These are phyloP conservation scores for Hylodesmum podocarpum DNA, from an alignment of 306 rosid species.

Conservation along the genomic window DNA sequence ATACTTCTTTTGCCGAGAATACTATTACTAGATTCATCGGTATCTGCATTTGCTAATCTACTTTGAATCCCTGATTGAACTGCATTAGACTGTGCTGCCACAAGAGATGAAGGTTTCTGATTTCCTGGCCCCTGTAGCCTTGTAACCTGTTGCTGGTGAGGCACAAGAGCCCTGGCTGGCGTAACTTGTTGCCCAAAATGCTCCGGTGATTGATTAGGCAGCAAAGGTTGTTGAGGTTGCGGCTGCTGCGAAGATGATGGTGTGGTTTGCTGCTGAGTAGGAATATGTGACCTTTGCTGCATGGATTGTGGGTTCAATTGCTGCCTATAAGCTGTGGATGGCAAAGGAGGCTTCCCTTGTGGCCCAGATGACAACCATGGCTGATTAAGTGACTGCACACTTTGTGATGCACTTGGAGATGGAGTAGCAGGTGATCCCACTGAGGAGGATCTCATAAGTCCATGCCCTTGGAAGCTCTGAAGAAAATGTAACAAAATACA, in stretches of 20 bases:
- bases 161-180: conserved; percentile 52
- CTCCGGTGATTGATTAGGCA: conserved; percentile 64
- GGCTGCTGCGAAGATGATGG: conserved; percentile 50
- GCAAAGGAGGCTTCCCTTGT: conserved; percentile 92
- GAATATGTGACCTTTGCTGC: conserved; percentile 74
- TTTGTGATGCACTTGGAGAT: conserved; percentile 63
- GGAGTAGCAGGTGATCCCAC: conserved; percentile 62
- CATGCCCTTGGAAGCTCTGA: conserved; percentile 85
- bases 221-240: conserved; percentile 40
- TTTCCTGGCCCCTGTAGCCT: conserved; percentile 61
- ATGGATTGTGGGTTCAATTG: conserved; percentile 62
- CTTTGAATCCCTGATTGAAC: conserved; percentile 51
- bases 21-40: conserved; percentile 69
- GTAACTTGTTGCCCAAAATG: conserved; percentile 64
- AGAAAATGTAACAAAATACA: conserved; percentile 21
- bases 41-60: conserved; percentile 49
- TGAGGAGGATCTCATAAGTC: conserved; percentile 64
- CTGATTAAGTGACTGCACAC: conserved; percentile 68
- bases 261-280: conserved; percentile 53
- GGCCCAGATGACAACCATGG: conserved; percentile 89
- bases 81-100: conserved; percentile 51
- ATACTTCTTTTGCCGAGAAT: conserved; percentile 94
- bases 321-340: conserved; percentile 76
- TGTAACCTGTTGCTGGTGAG: conserved; percentile 72
- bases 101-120: conserved; percentile 62